Evolutionary conservation across 2,329 filamentous ascomycete species (phyloP), one percentile per base, ranked within the genome.

Genomic region (Pseudocercospora vitis): DNA sequence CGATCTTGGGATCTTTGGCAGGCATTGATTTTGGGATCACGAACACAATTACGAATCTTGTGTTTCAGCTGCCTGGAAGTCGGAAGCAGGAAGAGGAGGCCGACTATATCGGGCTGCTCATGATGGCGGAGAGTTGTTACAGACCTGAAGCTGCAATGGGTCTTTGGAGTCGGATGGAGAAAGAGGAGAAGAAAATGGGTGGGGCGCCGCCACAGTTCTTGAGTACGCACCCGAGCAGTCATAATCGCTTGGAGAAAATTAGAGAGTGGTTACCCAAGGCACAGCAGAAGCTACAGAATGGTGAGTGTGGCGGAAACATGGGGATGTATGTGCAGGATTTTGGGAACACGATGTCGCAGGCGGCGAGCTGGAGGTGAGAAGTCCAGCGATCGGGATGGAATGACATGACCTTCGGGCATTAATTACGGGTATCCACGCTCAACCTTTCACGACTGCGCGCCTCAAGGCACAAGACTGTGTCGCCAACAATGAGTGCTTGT

Each of bases 81-180:
- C 76, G 88, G 45, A 80, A 79, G 65, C 87, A 91, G 72, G 88
- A 86, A 71, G 72, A 78, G 45, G 88, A 92, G 73, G 88, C 88
- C 0, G 88, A 92, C 65, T 89, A 88, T 63, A 89, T 91, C 44
- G 88, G 88, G 0, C 71, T 91, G 28, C 83, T 91, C 79, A 87
- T 91, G 79, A 91, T 91, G 86, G 83, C 87, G 0, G 82, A 89
- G 72, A 86, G 85, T 21, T 91, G 88, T 72, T 91, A 87, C 67
- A 78, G 89, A 57, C 88, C 88, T 1, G 72, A 78, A 9, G 81
- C 83, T 56, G 87, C 88, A 0, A 74, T 86, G 37, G 76, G 74
- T 0, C 82, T 91, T 55, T 89, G 71, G 70, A 51, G 53, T 50
- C 61, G 73, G 57, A 65, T 65, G 85, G 70, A 78, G 66, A 73